Base-by-base conservation (phyloP, 148 eudicot genomes). In the Beta vulgaris region DNA sequence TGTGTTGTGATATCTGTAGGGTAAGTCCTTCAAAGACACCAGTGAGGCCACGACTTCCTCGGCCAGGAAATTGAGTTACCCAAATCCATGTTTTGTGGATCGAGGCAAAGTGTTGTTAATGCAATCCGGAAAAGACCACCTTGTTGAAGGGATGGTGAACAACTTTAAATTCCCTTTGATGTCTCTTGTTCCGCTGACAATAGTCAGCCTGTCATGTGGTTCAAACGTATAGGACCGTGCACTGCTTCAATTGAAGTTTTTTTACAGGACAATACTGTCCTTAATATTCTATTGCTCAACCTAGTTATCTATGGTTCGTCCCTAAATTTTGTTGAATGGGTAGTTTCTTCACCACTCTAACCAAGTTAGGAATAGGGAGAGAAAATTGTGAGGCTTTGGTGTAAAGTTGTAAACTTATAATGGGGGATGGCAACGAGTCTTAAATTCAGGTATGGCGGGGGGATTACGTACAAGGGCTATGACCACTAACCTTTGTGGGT, bases 11-110 rank as follows among this genome's bases (percentile, higher is more conserved):
- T 25, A 66, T 79, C 68, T 69, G 63, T 59, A 93, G 98, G 97
- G 98, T 93, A 76, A 93, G 98, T 82, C 98, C 98, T 78, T 93
- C 98, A 5, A 93, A 93, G 97, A 93, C 98, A 36, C 98, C 98
- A 40, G 98, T 93, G 85, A 89, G 98, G 92, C 91, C 97, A 0
- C 85, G 93, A 34, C 79, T 79, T 72, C 73, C 85, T 67, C 90
- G 88, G 73, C 87, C 83, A 42, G 77, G 82, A 57, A 76, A 68
- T 74, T 77, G 73, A 81, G 80, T 72, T 59, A 42, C 2, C n/a
- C 25, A 15, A 21, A 57, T 68, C 77, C 84, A 81, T 42, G 64
- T 67, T 73, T 58, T 43, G 51, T 76, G 72, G 69, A 77, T 37
- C 21, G 80, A 68, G 48, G 36, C 43, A 7, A n/a, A 68, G 26